These are phyloP conservation scores for Acanthamoeba castellanii DNA, from an alignment of 208 protist species.

Conservation along the genomic window DNA sequence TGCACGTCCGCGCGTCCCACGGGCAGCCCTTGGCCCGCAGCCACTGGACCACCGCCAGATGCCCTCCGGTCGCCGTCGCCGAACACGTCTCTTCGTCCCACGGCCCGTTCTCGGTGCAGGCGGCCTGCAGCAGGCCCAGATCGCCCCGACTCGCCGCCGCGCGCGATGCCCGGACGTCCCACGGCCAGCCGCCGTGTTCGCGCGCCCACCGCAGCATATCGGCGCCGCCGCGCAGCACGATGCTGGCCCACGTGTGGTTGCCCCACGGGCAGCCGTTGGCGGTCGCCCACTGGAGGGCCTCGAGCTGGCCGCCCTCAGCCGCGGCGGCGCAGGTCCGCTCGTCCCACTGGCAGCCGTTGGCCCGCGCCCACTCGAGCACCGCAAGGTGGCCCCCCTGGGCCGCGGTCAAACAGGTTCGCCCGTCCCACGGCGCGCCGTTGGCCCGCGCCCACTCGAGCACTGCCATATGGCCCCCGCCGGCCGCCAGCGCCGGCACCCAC, in stretches of 20 bases:
- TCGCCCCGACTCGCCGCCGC: not conserved
- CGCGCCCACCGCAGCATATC: not conserved
- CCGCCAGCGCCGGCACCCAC: not conserved
- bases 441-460: not conserved
- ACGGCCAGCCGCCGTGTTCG: not conserved
- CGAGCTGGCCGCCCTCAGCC: not conserved
- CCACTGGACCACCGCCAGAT: not conserved
- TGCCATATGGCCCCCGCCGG: not conserved
- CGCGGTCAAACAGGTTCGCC: not conserved
- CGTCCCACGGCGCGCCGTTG: not conserved
- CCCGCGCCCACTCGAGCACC: not conserved
- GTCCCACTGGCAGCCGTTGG: not conserved
- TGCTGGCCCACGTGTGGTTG: not conserved
- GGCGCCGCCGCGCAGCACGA: not conserved
- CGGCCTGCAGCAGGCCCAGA: not conserved
- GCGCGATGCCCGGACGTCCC: not conserved
- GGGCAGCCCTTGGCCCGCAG: not conserved
- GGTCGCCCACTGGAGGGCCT: not conserved
- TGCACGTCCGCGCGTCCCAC: not conserved
- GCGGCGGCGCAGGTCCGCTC: not conserved
- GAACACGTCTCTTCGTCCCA: not conserved
- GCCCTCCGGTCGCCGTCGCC: not conserved
- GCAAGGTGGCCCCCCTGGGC: not conserved
- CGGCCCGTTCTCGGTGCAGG: not conserved
- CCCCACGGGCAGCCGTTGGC: not conserved